Evolutionary conservation across 192 early-diverging fungal species (phyloP), one percentile per base, ranked within the genome.

Genomic region (Rhizophagus sp.): DNA sequence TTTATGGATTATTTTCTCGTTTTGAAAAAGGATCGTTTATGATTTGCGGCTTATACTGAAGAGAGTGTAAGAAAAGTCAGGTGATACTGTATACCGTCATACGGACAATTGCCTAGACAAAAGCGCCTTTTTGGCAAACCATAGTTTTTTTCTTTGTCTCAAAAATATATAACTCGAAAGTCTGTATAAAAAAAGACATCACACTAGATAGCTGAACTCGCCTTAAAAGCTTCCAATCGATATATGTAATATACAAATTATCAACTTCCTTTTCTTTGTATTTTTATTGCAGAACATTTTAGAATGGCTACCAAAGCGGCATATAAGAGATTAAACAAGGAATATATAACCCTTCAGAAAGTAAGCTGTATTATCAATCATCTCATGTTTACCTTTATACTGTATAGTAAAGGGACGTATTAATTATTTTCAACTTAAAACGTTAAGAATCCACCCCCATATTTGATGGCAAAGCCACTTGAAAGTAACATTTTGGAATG

Each of bases 401-500:
- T 44, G 11, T 34, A 33, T 61, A 24, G 10, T 64, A 25, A 47
- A 33, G 10, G 1, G n/a, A 44, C 36, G 33, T 52, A 50, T 33
- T 36, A 11, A 78, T 19, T 15, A 25, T 50, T 49, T 49, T 57
- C 78, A 61, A 39, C 34, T 44, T 68, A 7, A 36, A 12, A 24
- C 19, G 7, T 52, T 2, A 36, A 82, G 81, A 94, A 91, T 82
- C 97, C 97, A 15, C 91, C 95, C 33, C 94, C 95, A 27, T 98
- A 91, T 79, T 95, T 99, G 75, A 88, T 89, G 67, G 96, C 98
- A 12, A 94, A 94, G 80, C 98, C 98, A 17, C 85, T 97, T 19
- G 98, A 99, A 80, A 84, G 84, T 61, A 97, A 99, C 84, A 98
- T 99, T 78, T 91, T 98, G 47, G 97, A 99, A 86, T 99, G 98